phyloP scores from a whole-genome alignment of 176 grass and related monocot genomes.

The Phyllostachys edulis region DNA sequence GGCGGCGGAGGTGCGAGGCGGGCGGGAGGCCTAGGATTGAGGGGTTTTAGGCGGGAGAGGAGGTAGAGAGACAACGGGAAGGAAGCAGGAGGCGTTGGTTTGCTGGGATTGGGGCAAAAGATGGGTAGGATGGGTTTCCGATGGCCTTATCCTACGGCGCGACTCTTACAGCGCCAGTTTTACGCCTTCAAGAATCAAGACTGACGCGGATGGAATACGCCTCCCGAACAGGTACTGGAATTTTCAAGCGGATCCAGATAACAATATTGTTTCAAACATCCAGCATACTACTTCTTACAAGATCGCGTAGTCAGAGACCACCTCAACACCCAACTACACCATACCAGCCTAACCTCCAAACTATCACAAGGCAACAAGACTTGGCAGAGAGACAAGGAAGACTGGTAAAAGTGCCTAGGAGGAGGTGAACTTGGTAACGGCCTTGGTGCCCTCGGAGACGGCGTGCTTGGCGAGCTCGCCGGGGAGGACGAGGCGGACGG shows the following conservation, averaged over 20 bases:
- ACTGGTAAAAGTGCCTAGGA: too few relatives aligned
- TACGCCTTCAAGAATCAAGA: too few relatives aligned
- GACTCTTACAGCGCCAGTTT: constrained; percentile 14
- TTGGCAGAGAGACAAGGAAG: too few relatives aligned
- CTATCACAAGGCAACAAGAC: neutral
- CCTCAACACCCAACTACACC: neutral
- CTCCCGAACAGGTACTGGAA: too few relatives aligned
- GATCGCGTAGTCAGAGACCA: neutral
- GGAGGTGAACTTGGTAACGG: too few relatives aligned
- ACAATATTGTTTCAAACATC: neutral
- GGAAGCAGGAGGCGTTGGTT: neutral
- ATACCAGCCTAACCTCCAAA: neutral
- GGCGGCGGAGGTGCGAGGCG: constrained; percentile 24
- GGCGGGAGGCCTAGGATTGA: constrained; percentile 19
- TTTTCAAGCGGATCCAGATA: neutral
- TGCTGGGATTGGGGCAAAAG: neutral
- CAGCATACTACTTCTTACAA: neutral
- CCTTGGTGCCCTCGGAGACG: too few relatives aligned
- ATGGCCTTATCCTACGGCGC: neutral
- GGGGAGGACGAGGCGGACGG: too few relatives aligned
- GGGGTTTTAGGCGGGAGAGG: constrained; percentile 45
- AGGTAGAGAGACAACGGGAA: constrained; percentile 40
- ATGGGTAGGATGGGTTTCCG: neutral
- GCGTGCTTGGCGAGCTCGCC: too few relatives aligned
- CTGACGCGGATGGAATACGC: too few relatives aligned